Conservation (phyloP, 1,139 yeast genomes). For the Candida tropicalis region DNA sequence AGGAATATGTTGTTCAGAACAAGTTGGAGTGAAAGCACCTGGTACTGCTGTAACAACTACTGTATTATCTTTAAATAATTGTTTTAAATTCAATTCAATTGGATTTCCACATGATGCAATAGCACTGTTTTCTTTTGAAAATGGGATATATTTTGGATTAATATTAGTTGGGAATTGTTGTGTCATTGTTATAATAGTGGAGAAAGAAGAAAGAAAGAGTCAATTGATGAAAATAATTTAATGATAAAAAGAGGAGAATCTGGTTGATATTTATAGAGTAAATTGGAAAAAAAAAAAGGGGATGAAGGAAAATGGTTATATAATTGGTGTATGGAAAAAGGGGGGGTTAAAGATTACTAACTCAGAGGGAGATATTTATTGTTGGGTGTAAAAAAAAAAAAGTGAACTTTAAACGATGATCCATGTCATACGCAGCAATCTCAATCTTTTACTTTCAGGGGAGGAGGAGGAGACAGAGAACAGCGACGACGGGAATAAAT, state of each 20-base stretch:
- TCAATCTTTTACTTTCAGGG: no score
- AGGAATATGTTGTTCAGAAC: constrained; percentile 82
- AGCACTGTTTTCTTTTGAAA: constrained; percentile 42
- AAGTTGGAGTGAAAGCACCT: constrained; percentile 91
- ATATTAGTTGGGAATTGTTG: constrained; percentile 51
- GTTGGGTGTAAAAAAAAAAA: constrained; percentile 1
- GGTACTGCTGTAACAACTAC: constrained; percentile 81
- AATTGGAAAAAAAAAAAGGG: no score
- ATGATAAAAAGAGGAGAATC: no score
- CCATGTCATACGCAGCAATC: no score
- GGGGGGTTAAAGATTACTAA: no score
- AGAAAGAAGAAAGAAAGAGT: neutral
- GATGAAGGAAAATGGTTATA: no score
- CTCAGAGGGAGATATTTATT: no score
- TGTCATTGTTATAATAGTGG: constrained; percentile 1
- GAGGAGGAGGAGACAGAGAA: no score
- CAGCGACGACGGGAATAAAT: no score
- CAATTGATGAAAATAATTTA: neutral
- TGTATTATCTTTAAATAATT: constrained; percentile 52
- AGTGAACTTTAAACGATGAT: no score
- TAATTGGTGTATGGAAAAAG: neutral
- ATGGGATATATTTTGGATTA: constrained; percentile 60
- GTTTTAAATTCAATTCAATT: constrained; percentile 48
- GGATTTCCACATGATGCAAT: constrained; percentile 60
- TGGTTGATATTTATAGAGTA: no score